Conservation (phyloP, 2,329 filamentous ascomycete species). For the Phoma herbarum region DNA sequence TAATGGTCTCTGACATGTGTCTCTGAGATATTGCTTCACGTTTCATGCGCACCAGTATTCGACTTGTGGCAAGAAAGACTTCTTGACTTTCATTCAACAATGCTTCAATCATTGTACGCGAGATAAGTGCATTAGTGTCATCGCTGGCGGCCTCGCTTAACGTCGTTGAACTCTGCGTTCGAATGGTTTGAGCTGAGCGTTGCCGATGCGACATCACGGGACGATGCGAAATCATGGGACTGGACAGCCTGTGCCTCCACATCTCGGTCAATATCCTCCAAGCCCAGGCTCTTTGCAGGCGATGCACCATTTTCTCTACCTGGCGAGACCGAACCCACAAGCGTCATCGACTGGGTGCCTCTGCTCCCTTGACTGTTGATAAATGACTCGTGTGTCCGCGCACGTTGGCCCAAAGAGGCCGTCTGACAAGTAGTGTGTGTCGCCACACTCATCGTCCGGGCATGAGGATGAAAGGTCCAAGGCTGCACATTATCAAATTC, state of each 20-base stretch:
- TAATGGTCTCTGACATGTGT: too few species aligned
- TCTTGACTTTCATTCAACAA: too few species aligned
- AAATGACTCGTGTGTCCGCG: conserved; percentile 18
- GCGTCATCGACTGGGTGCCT: conserved; percentile 25
- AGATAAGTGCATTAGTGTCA: not conserved
- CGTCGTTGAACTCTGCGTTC: not conserved
- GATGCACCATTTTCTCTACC: conserved; percentile 16
- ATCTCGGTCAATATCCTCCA: conserved; percentile 5
- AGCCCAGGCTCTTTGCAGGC: conserved; percentile 12
- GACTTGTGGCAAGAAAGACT: too few species aligned
- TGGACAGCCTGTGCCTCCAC: not conserved
- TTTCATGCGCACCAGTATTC: too few species aligned
- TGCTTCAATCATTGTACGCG: too few species aligned
- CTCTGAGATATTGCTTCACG: too few species aligned
- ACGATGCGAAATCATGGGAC: conserved; percentile 8
- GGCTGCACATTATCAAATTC: conserved; percentile 41
- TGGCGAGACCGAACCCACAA: conserved; percentile 24
- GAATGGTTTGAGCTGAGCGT: not conserved
- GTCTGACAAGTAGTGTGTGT: conserved; percentile 26
- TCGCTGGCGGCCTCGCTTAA: not conserved
- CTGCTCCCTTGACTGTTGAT: conserved; percentile 21
- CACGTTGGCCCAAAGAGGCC: conserved; percentile 12
- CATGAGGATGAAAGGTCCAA: conserved; percentile 40
- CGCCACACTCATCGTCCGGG: conserved; percentile 37
- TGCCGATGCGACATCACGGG: conserved; percentile 1